Percentiles rank a stretch among this genome's conserved stretches.
Conservation (phyloP, 2,329 filamentous ascomycete genomes). For the Gaeumannomyces tritici region DNA sequence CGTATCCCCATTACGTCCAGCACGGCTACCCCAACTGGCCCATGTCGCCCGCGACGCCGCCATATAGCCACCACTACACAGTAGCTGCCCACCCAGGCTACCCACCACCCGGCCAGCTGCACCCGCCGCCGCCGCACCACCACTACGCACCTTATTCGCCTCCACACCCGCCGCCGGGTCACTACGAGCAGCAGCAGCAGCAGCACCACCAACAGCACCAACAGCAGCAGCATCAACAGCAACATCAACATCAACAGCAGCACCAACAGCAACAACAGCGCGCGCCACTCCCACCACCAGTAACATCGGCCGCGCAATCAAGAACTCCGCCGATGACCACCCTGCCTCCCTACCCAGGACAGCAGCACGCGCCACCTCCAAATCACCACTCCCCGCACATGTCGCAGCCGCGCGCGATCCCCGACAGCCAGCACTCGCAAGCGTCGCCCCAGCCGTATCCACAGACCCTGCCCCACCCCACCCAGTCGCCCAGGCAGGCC, state of each 20-base stretch:
- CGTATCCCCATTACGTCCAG: slow-evolving; percentile 2
- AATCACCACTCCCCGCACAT: slow-evolving; percentile 2
- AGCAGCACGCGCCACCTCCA: slow-evolving; percentile 14
- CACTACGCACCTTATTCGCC: slow-evolving; percentile 2
- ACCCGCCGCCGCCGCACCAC: slow-evolving; percentile 10
- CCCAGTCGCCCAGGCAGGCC: background rate
- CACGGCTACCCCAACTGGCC: slow-evolving; percentile 2
- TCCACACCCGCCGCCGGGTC: slow-evolving; percentile 5
- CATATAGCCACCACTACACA: slow-evolving; percentile 4
- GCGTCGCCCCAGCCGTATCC: background rate
- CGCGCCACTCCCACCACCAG: slow-evolving; percentile 24
- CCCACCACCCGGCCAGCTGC: slow-evolving; percentile 4
- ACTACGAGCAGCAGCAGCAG: slow-evolving; percentile 4
- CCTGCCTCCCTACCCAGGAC: slow-evolving; percentile 16
- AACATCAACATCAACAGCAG: slow-evolving; percentile 2
- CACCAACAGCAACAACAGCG: slow-evolving; percentile 15
- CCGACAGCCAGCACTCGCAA: background rate
- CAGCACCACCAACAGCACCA: slow-evolving; percentile 1
- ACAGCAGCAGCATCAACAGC: slow-evolving; percentile 4
- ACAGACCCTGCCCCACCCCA: background rate
- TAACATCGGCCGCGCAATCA: slow-evolving; percentile 5
- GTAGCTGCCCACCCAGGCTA: background rate
- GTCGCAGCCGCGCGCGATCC: background rate
- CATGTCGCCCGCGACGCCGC: slow-evolving; percentile 5
- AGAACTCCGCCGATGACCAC: slow-evolving; percentile 12